Evolutionary conservation across 305 asterid species (phyloP).

Genomic region (Fraxinus dipetala): DNA sequence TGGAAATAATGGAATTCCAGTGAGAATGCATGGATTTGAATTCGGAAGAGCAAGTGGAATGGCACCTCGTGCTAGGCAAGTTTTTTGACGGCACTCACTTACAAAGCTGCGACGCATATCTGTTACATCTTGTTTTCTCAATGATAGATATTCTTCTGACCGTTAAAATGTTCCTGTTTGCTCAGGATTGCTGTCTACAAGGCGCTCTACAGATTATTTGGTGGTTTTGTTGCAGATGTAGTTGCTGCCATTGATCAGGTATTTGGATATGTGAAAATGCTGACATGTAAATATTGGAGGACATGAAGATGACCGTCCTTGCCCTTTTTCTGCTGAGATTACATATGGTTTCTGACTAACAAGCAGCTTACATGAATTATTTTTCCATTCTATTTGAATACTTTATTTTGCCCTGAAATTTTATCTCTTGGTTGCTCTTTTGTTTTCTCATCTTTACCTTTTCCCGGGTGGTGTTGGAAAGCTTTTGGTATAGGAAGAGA

Average conservation of each 20-base stretch:
- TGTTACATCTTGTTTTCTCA: neutral
- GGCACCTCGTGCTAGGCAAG: constrained; percentile 99
- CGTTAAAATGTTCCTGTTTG: constrained; percentile 26
- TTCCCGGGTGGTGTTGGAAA: neutral
- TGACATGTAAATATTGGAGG: neutral
- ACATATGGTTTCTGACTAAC: neutral
- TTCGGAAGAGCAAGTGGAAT: constrained; percentile 99
- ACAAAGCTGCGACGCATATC: neutral
- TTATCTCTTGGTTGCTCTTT: neutral
- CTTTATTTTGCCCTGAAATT: neutral
- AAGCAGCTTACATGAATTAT: neutral
- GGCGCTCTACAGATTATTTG: constrained; percentile 92
- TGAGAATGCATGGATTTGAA: constrained; percentile 90
- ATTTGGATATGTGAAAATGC: constrained; percentile 18
- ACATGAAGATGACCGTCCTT: neutral
- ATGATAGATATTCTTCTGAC: constrained; percentile 14
- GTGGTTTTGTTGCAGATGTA: constrained; percentile 96
- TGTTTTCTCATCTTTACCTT: neutral
- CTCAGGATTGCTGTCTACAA: constrained; percentile 96
- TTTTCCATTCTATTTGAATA: neutral
- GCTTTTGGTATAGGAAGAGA: neutral
- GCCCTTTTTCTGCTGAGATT: neutral
- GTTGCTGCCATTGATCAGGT: constrained; percentile 99
- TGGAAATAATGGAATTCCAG: constrained; percentile 97
- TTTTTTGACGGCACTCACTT: neutral